phyloP scores from a whole-genome alignment of 345 rosid species.

The Citrus sp. region DNA sequence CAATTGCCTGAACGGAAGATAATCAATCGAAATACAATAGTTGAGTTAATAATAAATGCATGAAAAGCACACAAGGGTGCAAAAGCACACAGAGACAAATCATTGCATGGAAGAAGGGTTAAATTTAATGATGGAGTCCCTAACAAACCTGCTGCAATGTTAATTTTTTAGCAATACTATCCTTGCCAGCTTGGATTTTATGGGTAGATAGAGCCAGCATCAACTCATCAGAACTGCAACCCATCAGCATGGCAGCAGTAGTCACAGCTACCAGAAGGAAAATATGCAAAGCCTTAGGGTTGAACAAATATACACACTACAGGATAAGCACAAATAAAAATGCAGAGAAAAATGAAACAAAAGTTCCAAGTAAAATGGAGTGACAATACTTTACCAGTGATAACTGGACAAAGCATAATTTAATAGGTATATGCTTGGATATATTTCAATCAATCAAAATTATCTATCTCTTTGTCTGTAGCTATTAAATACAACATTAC shows the following conservation, averaged over 20 bases:
- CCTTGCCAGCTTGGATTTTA: conserved; percentile 70
- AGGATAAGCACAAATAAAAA: neutral
- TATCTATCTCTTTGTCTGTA: neutral
- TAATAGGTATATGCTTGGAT: neutral
- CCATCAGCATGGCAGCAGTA: conserved; percentile 69
- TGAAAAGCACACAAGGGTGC: neutral
- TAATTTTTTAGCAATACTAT: conserved; percentile 58
- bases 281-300: conserved; percentile 7
- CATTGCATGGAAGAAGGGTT: neutral
- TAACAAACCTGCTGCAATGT: conserved; percentile 76
- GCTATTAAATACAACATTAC: neutral
- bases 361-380: neutral
- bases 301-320: neutral
- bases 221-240: conserved; percentile 58
- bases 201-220: conserved; percentile 63
- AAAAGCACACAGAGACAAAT: neutral
- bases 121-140: conserved; percentile 1
- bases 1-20: conserved; percentile 59
- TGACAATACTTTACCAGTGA: neutral
- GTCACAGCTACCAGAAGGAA: conserved; percentile 56
- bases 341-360: neutral
- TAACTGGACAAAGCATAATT: neutral
- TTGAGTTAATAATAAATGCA: neutral
- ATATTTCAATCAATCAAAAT: too few species aligned
- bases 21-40: conserved; percentile 1